Evolutionary conservation across 192 early-diverging fungal species (phyloP).

Genomic region (Chytriomyces sp.): DNA sequence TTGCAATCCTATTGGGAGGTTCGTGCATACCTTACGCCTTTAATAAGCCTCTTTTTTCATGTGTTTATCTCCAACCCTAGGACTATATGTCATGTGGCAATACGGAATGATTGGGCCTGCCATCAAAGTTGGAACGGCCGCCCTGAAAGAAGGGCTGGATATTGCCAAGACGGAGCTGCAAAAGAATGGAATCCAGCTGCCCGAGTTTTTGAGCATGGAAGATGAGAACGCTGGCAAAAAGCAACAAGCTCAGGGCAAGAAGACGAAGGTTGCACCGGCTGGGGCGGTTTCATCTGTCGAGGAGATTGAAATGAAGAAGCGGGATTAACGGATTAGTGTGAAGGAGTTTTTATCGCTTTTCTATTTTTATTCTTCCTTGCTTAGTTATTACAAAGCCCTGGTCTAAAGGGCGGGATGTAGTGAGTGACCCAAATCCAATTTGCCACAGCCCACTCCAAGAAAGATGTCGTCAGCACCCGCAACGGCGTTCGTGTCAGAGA

Average conservation of each 20-base stretch:
- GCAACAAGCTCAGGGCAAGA: background rate
- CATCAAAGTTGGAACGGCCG: constrained; percentile 39
- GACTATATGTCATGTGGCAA: constrained; percentile 43
- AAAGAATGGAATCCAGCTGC: constrained; percentile 37
- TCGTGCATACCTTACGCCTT: background rate
- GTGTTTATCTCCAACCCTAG: constrained; percentile 8
- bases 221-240: background rate
- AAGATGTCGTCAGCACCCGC: background rate
- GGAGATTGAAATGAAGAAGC: constrained; percentile 12
- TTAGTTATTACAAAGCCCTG: background rate
- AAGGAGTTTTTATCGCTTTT: background rate
- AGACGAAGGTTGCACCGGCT: background rate
- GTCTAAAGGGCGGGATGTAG: background rate
- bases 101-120: constrained; percentile 47
- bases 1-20: constrained; percentile 33
- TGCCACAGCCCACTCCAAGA: too few species aligned
- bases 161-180: constrained; percentile 33
- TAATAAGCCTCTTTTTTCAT: constrained; percentile 15
- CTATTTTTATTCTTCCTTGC: background rate
- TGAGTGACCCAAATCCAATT: too few species aligned
- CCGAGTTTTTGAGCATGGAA: background rate
- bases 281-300: background rate
- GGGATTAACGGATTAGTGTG: constrained; percentile 1
- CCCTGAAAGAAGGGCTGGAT: constrained; percentile 33
- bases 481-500: constrained; percentile 43